These are phyloP conservation scores for Fusarium papillatum DNA, from an alignment of 2,329 filamentous ascomycete species.

Conservation along the genomic window DNA sequence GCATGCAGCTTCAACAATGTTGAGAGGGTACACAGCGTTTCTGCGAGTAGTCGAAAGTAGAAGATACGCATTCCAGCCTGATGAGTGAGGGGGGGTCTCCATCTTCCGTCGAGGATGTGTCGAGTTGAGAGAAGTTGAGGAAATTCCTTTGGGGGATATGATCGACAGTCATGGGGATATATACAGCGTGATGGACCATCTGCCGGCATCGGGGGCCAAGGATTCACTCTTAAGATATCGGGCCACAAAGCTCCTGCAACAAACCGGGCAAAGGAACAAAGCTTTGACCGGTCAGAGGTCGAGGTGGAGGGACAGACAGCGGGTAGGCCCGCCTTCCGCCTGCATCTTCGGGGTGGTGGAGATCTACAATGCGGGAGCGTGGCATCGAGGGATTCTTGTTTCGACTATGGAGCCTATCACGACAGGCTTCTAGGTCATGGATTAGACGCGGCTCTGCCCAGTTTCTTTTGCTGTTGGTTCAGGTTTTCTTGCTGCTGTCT, in stretches of 20 bases:
- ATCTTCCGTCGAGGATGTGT: slow-evolving; percentile 4
- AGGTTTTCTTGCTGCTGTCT: slow-evolving; percentile 11
- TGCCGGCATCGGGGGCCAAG: slow-evolving; percentile 9
- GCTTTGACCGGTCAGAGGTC: slow-evolving; percentile 7
- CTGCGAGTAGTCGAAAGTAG: slow-evolving; percentile 11
- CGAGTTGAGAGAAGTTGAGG: slow-evolving; percentile 5
- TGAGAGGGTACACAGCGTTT: not conserved
- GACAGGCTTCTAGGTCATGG: slow-evolving; percentile 24
- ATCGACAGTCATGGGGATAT: slow-evolving; percentile 25
- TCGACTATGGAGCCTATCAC: slow-evolving; percentile 29
- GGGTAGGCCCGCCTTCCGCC: slow-evolving; percentile 29
- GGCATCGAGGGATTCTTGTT: slow-evolving; percentile 13
- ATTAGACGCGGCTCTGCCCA: slow-evolving; percentile 24
- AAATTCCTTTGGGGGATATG: slow-evolving; percentile 13
- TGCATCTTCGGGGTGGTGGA: slow-evolving; percentile 4
- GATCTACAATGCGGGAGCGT: slow-evolving; percentile 18
- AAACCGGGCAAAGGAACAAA: not conserved
- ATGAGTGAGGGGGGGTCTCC: not conserved
- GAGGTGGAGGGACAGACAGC: not conserved
- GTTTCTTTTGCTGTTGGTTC: not conserved
- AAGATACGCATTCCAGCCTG: slow-evolving; percentile 9
- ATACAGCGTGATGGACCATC: slow-evolving; percentile 15
- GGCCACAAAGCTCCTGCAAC: slow-evolving; percentile 4
- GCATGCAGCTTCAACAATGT: not conserved
- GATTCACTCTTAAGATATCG: slow-evolving; percentile 8